Conservation (phyloP, 169 alveolate genomes). For the Plasmodium falciparum region DNA sequence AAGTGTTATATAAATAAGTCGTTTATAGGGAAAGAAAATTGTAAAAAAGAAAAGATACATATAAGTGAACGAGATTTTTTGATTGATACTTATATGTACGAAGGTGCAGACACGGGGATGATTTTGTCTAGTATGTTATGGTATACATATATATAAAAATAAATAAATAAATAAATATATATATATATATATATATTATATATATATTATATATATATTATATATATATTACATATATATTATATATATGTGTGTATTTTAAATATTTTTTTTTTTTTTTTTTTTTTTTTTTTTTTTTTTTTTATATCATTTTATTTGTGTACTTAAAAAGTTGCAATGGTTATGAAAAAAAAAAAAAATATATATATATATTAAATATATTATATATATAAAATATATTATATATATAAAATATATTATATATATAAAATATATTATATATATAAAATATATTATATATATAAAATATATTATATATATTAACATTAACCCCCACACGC, state of each 20-base stretch:
- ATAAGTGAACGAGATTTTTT: constrained; percentile 43
- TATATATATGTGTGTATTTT: neutral
- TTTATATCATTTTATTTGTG: neutral
- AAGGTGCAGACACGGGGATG: constrained; percentile 11
- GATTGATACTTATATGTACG: constrained; percentile 17
- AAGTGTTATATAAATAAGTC: too few species aligned
- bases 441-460: neutral
- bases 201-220: too few species aligned
- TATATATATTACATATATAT: too few species aligned
- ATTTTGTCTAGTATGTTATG: constrained; percentile 41
- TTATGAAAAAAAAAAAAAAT: neutral
- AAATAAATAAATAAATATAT: neutral
- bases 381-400: neutral
- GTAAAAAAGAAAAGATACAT: neutral
- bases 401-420: neutral
- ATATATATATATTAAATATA: neutral
- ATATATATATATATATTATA: neutral
- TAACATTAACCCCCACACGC: neutral
- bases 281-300: neutral
- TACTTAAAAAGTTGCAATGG: too few species aligned
- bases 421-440: neutral
- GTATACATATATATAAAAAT: constrained; percentile 51
- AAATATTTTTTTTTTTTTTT: neutral
- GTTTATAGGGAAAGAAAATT: neutral
- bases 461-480: too few species aligned